These are phyloP conservation scores for Raffaelea arxii DNA, from an alignment of 2,329 filamentous ascomycete species.

Conservation along the genomic window DNA sequence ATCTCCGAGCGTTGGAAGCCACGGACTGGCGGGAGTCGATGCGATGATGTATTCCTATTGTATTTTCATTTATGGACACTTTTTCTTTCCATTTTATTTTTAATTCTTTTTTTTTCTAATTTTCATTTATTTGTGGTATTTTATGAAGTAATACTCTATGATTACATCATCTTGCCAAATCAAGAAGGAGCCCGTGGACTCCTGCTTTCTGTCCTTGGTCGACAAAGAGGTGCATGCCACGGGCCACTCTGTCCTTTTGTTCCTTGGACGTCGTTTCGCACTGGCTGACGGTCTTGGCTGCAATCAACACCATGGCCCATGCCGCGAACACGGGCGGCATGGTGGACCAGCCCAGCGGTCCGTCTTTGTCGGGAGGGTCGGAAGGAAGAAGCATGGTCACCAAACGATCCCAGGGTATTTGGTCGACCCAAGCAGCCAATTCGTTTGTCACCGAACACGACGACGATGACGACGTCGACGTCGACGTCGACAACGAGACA, in stretches of 20 bases:
- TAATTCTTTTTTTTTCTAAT: background rate
- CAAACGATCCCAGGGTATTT: too few relatives aligned
- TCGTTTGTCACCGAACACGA: too few relatives aligned
- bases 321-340: constrained; percentile 58
- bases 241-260: background rate
- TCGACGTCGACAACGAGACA: constrained; percentile 12
- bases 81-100: background rate
- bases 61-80: background rate
- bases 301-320: constrained; percentile 36
- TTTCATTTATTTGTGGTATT: background rate
- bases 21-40: constrained; percentile 8
- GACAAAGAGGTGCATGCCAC: constrained; percentile 6
- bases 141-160: background rate
- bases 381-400: too few relatives aligned
- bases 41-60: background rate
- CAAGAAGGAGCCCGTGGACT: constrained; percentile 12
- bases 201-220: background rate
- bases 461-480: constrained; percentile 9
- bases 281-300: constrained; percentile 23
- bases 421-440: constrained; percentile 40
- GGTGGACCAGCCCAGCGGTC: constrained; percentile 63
- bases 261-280: background rate
- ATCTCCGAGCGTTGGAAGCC: constrained; percentile 23
- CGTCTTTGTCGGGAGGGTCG: constrained; percentile 44
- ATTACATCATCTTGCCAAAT: constrained; percentile 5